Conservation (phyloP, 768 basidiomycete species). For the Lanmaoa pseudosensibilis region DNA sequence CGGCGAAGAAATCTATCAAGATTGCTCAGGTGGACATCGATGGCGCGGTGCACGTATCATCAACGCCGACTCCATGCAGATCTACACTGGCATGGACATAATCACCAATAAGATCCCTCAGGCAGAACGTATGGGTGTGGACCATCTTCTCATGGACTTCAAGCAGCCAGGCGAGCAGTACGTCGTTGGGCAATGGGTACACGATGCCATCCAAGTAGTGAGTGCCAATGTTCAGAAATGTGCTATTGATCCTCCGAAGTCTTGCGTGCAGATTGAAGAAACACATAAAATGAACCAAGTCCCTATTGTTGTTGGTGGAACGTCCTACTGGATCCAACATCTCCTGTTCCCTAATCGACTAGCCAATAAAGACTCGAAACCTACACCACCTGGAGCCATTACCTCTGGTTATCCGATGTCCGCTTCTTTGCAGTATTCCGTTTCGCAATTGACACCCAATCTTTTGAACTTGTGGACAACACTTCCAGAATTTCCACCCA, state of each 20-base stretch:
- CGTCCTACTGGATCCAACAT: slow-evolving; percentile 97
- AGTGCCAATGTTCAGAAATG: slow-evolving; percentile 30
- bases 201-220: slow-evolving; percentile 76
- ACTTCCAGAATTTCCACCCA: slow-evolving; percentile 61
- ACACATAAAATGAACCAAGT: slow-evolving; percentile 61
- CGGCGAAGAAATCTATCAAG: slow-evolving; percentile 30
- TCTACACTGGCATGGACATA: slow-evolving; percentile 86
- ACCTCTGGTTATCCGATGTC: slow-evolving; percentile 25
- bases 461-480: slow-evolving; percentile 50
- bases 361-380: slow-evolving; percentile 27
- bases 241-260: background rate
- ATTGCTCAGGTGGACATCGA: slow-evolving; percentile 24
- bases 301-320: slow-evolving; percentile 93
- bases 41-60: slow-evolving; percentile 75
- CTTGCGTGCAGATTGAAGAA: slow-evolving; percentile 62
- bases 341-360: slow-evolving; percentile 85
- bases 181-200: slow-evolving; percentile 83
- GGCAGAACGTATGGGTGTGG: slow-evolving; percentile 74
- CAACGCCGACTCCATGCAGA: slow-evolving; percentile 98
- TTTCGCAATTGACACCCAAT: slow-evolving; percentile 47
- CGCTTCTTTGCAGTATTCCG: slow-evolving; percentile 39
- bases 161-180: slow-evolving; percentile 87
- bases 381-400: slow-evolving; percentile 1
- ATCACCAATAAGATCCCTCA: slow-evolving; percentile 91
- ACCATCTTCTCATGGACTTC: slow-evolving; percentile 88